A percentile compares a stretch with the other conserved stretches of the same genome.
Conservation (phyloP, 306 rosid genomes). For the Abrus precatorius region DNA sequence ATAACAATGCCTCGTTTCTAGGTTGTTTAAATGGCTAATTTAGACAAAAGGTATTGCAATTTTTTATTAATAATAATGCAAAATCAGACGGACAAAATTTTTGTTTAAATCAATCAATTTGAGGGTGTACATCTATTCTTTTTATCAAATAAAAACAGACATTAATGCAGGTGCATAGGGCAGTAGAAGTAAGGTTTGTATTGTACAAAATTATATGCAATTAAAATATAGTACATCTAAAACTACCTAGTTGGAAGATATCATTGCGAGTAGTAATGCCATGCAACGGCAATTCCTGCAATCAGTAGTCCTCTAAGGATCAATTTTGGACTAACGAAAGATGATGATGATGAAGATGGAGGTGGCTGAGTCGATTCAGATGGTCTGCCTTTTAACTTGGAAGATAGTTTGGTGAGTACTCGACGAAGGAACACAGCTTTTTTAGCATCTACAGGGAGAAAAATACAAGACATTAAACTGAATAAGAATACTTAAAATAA, state of each 20-base stretch:
- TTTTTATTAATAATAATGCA: not conserved
- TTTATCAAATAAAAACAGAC: slow-evolving; percentile 26
- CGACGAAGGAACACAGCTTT: slow-evolving; percentile 48
- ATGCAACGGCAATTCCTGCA: slow-evolving; percentile 75
- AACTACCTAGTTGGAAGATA: slow-evolving; percentile 45
- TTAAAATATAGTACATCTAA: slow-evolving; percentile 45
- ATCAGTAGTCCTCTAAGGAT: slow-evolving; percentile 61
- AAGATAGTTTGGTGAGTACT: slow-evolving; percentile 58
- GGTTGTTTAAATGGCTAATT: not conserved
- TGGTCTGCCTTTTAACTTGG: slow-evolving; percentile 67
- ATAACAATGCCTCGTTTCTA: not conserved
- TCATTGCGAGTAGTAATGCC: slow-evolving; percentile 74
- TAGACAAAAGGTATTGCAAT: not conserved
- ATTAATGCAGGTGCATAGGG: slow-evolving; percentile 6
- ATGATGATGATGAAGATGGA: slow-evolving; percentile 51
- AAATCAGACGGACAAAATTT: slow-evolving; percentile 33
- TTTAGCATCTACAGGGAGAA: slow-evolving; percentile 61
- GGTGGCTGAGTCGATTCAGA: slow-evolving; percentile 53
- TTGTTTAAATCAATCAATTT: slow-evolving; percentile 36
- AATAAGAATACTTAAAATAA: not conserved
- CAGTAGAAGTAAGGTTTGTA: slow-evolving; percentile 39
- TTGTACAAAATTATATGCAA: slow-evolving; percentile 49
- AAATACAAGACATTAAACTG: slow-evolving; percentile 38
- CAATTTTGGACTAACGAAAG: slow-evolving; percentile 63
- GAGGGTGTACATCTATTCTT: slow-evolving; percentile 31